Evolutionary conservation across 352 stramenopile genomes (phyloP).

Genomic region (Globisporangium paddicum): DNA sequence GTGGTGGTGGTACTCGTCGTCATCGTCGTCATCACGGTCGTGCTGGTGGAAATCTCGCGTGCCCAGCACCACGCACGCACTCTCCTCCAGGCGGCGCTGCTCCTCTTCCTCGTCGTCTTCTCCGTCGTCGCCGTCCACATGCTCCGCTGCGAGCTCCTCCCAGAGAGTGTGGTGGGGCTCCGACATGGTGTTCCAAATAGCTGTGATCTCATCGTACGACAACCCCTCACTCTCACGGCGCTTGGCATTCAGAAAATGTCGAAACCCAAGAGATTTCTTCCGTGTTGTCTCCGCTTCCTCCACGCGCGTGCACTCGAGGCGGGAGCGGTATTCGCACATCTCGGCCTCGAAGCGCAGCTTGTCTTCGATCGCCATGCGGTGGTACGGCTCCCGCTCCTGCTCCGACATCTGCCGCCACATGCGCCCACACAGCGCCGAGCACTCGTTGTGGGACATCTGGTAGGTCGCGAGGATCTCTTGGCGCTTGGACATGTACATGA

Average conservation of each 20-base stretch:
- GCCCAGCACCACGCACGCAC: constrained; percentile 17
- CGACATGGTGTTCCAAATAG: constrained; percentile 32
- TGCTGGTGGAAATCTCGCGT: constrained; percentile 7
- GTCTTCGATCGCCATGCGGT: constrained; percentile 45
- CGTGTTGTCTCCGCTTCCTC: constrained; percentile 11
- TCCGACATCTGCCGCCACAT: constrained; percentile 61
- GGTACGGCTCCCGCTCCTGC: constrained; percentile 40
- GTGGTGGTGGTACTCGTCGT: not conserved
- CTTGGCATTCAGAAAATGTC: constrained; percentile 30
- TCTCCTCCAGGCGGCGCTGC: constrained; percentile 23
- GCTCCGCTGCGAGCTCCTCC: constrained; percentile 27
- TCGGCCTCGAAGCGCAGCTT: constrained; percentile 45
- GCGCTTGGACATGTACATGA: constrained; percentile 61
- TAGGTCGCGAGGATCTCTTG: constrained; percentile 43
- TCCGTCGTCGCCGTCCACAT: not conserved
- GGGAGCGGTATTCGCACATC: constrained; percentile 21
- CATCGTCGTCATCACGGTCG: constrained; percentile 1
- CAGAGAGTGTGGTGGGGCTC: constrained; percentile 33
- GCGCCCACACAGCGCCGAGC: constrained; percentile 44
- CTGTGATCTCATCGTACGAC: constrained; percentile 21
- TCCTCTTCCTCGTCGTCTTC: constrained; percentile 12
- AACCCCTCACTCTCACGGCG: constrained; percentile 21
- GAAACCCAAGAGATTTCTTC: constrained; percentile 25
- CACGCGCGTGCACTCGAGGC: constrained; percentile 6
- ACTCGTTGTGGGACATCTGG: constrained; percentile 67